Evolutionary conservation across 106 monocot genomes (phyloP).

Genomic region (Dactylorhiza incarnata): DNA sequence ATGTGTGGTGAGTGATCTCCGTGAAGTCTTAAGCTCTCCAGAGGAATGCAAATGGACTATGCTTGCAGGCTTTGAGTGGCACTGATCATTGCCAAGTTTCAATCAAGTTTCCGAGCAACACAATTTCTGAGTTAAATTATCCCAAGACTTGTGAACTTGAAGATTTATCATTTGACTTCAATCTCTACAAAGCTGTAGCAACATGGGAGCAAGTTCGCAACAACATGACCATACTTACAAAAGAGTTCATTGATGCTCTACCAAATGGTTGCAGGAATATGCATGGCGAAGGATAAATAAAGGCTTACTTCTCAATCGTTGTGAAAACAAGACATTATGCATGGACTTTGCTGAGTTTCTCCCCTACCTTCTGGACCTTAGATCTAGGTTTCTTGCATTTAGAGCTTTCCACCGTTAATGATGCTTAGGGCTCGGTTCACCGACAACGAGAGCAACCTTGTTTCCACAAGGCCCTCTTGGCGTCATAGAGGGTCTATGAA

Average conservation of each 20-base stretch:
- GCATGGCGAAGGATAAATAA: conserved; percentile 97
- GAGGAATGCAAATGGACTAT: conserved; percentile 81
- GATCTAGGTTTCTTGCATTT: too few relatives aligned
- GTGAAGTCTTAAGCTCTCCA: too few relatives aligned
- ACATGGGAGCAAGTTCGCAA: conserved; percentile 99
- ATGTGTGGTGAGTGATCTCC: too few relatives aligned
- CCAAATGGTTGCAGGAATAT: conserved; percentile 95
- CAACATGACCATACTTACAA: conserved; percentile 90
- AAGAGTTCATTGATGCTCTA: conserved; percentile 90
- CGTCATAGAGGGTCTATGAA: too few relatives aligned
- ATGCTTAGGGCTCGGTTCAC: too few relatives aligned
- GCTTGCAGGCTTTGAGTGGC: conserved; percentile 50
- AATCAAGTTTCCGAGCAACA: conserved; percentile 61
- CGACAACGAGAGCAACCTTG: too few relatives aligned
- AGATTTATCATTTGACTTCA: conserved; percentile 88
- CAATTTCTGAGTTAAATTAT: conserved; percentile 77
- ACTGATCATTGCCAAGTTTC: conserved; percentile 65
- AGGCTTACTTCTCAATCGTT: conserved; percentile 68
- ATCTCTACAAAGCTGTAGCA: conserved; percentile 89
- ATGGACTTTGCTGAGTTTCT: conserved; percentile 19
- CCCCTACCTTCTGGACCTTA: too few relatives aligned
- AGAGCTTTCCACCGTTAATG: too few relatives aligned
- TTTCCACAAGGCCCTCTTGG: too few relatives aligned
- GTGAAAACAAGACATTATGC: conserved; percentile 78
- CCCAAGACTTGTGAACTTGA: conserved; percentile 80